These are phyloP conservation scores for Stromatinia cepivora DNA, from an alignment of 2,329 filamentous ascomycete species.

Conservation along the genomic window DNA sequence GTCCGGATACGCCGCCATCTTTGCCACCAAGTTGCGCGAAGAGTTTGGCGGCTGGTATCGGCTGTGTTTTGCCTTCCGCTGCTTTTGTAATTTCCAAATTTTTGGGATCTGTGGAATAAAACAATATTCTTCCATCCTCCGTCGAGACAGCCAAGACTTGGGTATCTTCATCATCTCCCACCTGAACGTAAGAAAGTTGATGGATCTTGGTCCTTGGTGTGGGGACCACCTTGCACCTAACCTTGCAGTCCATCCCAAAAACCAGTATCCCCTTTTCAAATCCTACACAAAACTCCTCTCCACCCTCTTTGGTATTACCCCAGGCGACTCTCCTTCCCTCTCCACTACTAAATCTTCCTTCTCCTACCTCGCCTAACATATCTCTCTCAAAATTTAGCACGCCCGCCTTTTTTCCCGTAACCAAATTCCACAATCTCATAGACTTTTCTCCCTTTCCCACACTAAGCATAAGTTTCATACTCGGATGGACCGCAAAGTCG, in stretches of 20 bases:
- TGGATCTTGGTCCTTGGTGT: slow-evolving; percentile 76
- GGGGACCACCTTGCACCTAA: slow-evolving; percentile 71
- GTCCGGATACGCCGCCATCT: slow-evolving; percentile 64
- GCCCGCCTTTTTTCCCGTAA: slow-evolving; percentile 93
- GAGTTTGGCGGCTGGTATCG: slow-evolving; percentile 61
- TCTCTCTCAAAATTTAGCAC: slow-evolving; percentile 81
- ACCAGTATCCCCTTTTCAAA: slow-evolving; percentile 85
- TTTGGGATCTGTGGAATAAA: slow-evolving; percentile 68
- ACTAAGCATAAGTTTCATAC: slow-evolving; percentile 93
- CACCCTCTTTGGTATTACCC: slow-evolving; percentile 66
- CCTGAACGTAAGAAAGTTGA: slow-evolving; percentile 69
- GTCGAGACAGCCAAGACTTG: slow-evolving; percentile 76
- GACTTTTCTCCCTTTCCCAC: slow-evolving; percentile 86
- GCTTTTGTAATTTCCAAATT: slow-evolving; percentile 45
- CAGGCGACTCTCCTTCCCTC: slow-evolving; percentile 83
- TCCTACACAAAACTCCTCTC: slow-evolving; percentile 80
- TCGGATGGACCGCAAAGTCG: slow-evolving; percentile 92
- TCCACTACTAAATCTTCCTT: slow-evolving; percentile 73
- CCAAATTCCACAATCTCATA: slow-evolving; percentile 94
- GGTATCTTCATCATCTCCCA: slow-evolving; percentile 51
- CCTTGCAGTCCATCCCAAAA: slow-evolving; percentile 85
- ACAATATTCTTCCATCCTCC: slow-evolving; percentile 83
- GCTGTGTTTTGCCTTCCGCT: slow-evolving; percentile 45
- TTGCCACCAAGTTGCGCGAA: slow-evolving; percentile 79
- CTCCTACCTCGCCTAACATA: slow-evolving; percentile 72